These are phyloP conservation scores for Terfezia boudieri DNA, from an alignment of 495 filamentous ascomycete genomes.

Conservation along the genomic window DNA sequence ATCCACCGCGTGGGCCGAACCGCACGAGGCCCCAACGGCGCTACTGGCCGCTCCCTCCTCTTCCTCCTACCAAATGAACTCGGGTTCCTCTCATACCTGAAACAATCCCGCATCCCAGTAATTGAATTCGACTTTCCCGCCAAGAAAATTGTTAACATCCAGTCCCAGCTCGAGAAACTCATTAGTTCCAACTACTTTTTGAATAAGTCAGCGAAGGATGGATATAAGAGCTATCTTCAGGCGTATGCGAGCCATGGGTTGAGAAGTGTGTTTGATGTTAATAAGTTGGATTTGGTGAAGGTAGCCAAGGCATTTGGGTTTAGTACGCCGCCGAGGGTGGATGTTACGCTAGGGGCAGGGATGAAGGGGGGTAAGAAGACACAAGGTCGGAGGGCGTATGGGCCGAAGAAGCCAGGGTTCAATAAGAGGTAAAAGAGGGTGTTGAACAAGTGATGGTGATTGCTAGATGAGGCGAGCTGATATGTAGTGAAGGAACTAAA, in stretches of 20 bases:
- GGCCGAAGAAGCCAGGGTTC: slow-evolving; percentile 15
- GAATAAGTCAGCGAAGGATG: slow-evolving; percentile 55
- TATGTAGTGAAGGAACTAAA: no score
- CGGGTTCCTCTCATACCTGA: slow-evolving; percentile 77
- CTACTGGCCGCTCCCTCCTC: slow-evolving; percentile 60
- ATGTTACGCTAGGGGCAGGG: slow-evolving; percentile 69
- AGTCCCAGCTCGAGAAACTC: slow-evolving; percentile 81
- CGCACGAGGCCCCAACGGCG: slow-evolving; percentile 55
- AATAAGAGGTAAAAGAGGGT: no score
- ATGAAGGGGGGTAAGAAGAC: slow-evolving; percentile 74
- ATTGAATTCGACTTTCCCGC: slow-evolving; percentile 89
- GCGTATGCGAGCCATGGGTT: slow-evolving; percentile 85
- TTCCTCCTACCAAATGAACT: slow-evolving; percentile 85
- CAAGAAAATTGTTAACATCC: slow-evolving; percentile 84
- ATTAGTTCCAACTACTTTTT: slow-evolving; percentile 92
- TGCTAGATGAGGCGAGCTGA: no score
- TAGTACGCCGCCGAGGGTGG: slow-evolving; percentile 64
- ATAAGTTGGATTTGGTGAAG: slow-evolving; percentile 82
- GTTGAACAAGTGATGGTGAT: no score
- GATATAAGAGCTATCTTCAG: slow-evolving; percentile 50
- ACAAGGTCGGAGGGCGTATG: slow-evolving; percentile 55
- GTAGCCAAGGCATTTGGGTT: slow-evolving; percentile 92
- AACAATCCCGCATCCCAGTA: slow-evolving; percentile 76
- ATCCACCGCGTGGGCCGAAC: slow-evolving; percentile 95
- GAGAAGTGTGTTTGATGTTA: slow-evolving; percentile 74